Evolutionary conservation across 805 yeast species (phyloP), one percentile per base, ranked within the genome.

Genomic region (Ogataea methylovora): DNA sequence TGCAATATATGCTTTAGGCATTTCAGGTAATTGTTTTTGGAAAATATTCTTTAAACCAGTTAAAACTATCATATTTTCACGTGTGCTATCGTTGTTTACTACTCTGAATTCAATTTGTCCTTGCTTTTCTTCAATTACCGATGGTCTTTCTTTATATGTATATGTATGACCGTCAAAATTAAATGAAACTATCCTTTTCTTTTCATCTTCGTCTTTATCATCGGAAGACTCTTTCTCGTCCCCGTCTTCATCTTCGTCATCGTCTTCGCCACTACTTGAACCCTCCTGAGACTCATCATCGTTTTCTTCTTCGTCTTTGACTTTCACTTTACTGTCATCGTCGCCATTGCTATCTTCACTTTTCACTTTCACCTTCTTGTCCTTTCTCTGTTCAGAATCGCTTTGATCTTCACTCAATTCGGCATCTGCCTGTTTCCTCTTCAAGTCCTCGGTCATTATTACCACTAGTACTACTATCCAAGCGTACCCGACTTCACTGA

Each of bases 1-100:
- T 5, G 96, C 86, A 51, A 92, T 92, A 60, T 92, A 92, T 53
- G 92, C 97, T 41, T 92, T 73, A 15, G 99, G 99, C 99, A 92
- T 92, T 60, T 92, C 90, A 2, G 99, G 99, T 42, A 92, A 70
- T 61, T 92, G 99, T 51, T 88, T 88, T 56, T 92, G 98, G 58
- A 92, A 92, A 44, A 92, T 90, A 54, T 90, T 92, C 60, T 92
- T 92, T 42, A 92, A 61, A 2, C 99, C 99, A 0, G 97, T 92
- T 42, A 92, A 65, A 32, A 92, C 90, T 69, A 92, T 85, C 66
- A 92, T 65, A 56, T 75, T 85, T 49, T 92, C 98, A 40, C 71
- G 71, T 2, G 87, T 69, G 52, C 87, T 85, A 56, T 92, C 97
- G 61, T 92, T 90, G 58, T 92, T 92, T 19, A 92, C 99, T 22